phyloP scores from a whole-genome alignment of 345 rosid genomes.

The Erodium maritimum region DNA sequence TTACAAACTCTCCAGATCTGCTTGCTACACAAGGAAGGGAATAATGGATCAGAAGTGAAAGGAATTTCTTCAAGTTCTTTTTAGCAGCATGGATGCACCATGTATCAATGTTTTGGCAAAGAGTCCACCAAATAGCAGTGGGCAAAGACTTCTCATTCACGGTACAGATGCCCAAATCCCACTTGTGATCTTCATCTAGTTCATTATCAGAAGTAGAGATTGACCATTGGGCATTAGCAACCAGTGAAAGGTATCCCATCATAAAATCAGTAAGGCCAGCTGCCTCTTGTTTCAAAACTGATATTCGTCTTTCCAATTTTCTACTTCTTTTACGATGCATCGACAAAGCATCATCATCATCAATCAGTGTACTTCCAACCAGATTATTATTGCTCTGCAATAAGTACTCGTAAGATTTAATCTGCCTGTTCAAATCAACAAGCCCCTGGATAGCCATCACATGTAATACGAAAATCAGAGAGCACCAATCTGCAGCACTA shows the following conservation, averaged over 20 bases:
- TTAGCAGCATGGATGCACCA: constrained; percentile 62
- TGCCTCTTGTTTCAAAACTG: constrained; percentile 54
- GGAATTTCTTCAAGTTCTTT: constrained; percentile 52
- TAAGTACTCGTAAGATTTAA: constrained; percentile 52
- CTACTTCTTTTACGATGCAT: constrained; percentile 18
- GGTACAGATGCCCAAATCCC: constrained; percentile 46
- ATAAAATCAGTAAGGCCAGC: constrained; percentile 51
- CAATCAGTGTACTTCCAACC: constrained; percentile 30
- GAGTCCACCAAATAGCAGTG: constrained; percentile 59
- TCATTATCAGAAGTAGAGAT: constrained; percentile 13
- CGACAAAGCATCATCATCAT: constrained; percentile 20
- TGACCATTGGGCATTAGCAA: constrained; percentile 20
- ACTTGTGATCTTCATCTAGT: constrained; percentile 22
- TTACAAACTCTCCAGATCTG: constrained; percentile 15
- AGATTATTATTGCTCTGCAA: constrained; percentile 30
- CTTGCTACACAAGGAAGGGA: constrained; percentile 30
- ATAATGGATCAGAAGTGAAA: constrained; percentile 39
- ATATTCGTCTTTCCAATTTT: constrained; percentile 34
- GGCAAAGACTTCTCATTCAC: constrained; percentile 45
- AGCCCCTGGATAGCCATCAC: constrained; percentile 72
- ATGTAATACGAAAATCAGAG: constrained; percentile 44
- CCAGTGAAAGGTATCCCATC: constrained; percentile 29
- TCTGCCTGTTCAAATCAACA: constrained; percentile 69
- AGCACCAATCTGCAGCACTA: constrained; percentile 33
- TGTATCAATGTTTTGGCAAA: constrained; percentile 64